Evolutionary conservation across 768 basidiomycete genomes (phyloP), one percentile per base, ranked within the genome.

Genomic region (Artomyces pyxidatus): DNA sequence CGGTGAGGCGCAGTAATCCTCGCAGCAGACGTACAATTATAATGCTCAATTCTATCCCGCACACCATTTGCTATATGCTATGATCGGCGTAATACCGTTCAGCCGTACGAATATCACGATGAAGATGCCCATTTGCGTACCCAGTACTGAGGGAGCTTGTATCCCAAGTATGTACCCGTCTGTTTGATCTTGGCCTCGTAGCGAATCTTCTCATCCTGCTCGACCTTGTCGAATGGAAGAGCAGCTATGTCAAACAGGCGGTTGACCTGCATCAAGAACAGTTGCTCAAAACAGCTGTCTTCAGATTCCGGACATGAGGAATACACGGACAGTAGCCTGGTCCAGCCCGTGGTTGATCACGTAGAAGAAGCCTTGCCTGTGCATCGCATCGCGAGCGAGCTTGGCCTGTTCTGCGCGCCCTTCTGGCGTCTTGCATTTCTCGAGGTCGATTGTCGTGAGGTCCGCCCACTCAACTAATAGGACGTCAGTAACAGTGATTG

Each of bases 11-110:
- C n/a, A 23, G 6, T 10, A 7, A 10, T 22, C 11, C 12, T 28
- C 10, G 3, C 10, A 2, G 37, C 12, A 23, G 6, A 9, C 74
- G 49, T 50, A 84, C 83, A 69, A 53, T 77, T 80, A 56, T 85
- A 84, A 44, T 75, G 68, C 57, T 85, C 82, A 16, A 83, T 55
- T 54, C 83, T 79, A 57, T 85, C 83, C 16, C 63, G 71, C 22
- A 85, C 75, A 6, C 82, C 83, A 10, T 71, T 72, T 35, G 77
- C 78, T 39, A 84, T 75, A 42, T 78, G 76, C 82, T 85, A 46
- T n/a, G 14, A 16, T 30, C 12, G 29, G 27, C 19, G 40, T 42
- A 30, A 6, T 42, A n/a, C 27, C 35, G 9, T 39, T 38, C 11
- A 16, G 14, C 37, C 16, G 23, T 23, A 41, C 11, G 23, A 16